phyloP scores from a whole-genome alignment of 805 yeast genomes.

The Huiozyma sinensis region DNA sequence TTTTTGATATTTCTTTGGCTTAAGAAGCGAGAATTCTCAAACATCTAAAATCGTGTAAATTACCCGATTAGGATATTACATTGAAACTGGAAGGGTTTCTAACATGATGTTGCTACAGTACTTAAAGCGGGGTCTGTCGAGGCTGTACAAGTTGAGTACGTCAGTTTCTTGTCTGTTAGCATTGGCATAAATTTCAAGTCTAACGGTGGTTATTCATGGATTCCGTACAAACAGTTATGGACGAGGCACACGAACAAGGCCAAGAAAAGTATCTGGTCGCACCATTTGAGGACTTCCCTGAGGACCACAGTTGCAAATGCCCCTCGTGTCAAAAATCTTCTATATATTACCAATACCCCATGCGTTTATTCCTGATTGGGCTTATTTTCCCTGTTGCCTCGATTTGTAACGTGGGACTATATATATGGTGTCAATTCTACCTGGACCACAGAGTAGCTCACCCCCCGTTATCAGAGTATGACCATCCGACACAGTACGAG shows the following conservation, averaged over 20 bases:
- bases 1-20: slow-evolving; percentile 27
- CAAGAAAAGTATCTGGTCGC: slow-evolving; percentile 7
- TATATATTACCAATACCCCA: slow-evolving; percentile 2
- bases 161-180: no score
- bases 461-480: slow-evolving; percentile 13
- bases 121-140: no score
- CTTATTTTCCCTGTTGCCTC: slow-evolving; percentile 17
- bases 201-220: no score
- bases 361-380: slow-evolving; percentile 15
- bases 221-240: neutral
- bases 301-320: slow-evolving; percentile 15
- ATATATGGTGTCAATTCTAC: slow-evolving; percentile 13
- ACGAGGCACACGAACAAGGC: neutral
- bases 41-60: slow-evolving; percentile 4
- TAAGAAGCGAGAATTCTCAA: neutral
- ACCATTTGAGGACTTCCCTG: slow-evolving; percentile 9
- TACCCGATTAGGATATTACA: slow-evolving; percentile 6
- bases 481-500: slow-evolving; percentile 23
- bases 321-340: slow-evolving; percentile 11
- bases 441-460: slow-evolving; percentile 17
- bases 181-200: no score
- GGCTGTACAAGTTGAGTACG: no score
- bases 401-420: slow-evolving; percentile 11
- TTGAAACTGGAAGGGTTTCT: slow-evolving; percentile 2
- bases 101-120: neutral